Percentiles rank a stretch among this genome's conserved stretches.
phyloP scores from a whole-genome alignment of 129 eudicot species.

The Ambrosia trifida region DNA sequence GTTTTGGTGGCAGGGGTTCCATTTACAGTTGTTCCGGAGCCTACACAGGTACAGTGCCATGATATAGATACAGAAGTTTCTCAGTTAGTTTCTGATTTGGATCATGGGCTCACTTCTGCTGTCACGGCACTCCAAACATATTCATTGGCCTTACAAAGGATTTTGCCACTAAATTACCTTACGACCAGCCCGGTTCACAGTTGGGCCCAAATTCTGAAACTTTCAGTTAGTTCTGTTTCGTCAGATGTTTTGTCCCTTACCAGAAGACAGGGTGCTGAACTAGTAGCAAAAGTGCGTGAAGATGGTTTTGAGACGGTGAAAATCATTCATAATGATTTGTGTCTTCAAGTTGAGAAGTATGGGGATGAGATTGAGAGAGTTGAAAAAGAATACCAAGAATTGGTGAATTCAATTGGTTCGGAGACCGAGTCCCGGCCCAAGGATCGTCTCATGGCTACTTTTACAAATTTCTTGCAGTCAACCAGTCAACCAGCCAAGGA shows the following conservation, averaged over 20 bases:
- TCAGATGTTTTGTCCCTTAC: conserved; percentile 62
- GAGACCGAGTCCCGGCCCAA: conserved; percentile 72
- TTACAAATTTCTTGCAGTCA: conserved; percentile 56
- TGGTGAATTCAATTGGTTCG: conserved; percentile 68
- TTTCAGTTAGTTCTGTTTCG: conserved; percentile 60
- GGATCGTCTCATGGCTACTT: conserved; percentile 65
- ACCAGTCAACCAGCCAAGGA: conserved; percentile 39
- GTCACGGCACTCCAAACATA: conserved; percentile 77
- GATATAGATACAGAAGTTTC: conserved; percentile 90
- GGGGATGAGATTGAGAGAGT: conserved; percentile 78
- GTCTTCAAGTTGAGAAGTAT: conserved; percentile 71
- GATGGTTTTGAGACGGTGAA: conserved; percentile 50
- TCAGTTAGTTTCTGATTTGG: conserved; percentile 64
- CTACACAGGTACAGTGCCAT: conserved; percentile 95
- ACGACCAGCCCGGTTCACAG: conserved; percentile 87
- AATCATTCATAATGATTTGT: conserved; percentile 63
- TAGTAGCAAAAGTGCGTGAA: conserved; percentile 43
- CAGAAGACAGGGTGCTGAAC: conserved; percentile 83
- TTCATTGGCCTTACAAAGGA: conserved; percentile 81
- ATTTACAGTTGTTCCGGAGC: conserved; percentile 92
- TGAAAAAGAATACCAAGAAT: conserved; percentile 67
- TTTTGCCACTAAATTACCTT: conserved; percentile 85
- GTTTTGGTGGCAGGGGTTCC: conserved; percentile 95
- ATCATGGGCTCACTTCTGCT: conserved; percentile 71
- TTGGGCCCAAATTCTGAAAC: conserved; percentile 85